Evolutionary conservation across 176 grass and related monocot species (phyloP).

Genomic region (Oryza punctata): DNA sequence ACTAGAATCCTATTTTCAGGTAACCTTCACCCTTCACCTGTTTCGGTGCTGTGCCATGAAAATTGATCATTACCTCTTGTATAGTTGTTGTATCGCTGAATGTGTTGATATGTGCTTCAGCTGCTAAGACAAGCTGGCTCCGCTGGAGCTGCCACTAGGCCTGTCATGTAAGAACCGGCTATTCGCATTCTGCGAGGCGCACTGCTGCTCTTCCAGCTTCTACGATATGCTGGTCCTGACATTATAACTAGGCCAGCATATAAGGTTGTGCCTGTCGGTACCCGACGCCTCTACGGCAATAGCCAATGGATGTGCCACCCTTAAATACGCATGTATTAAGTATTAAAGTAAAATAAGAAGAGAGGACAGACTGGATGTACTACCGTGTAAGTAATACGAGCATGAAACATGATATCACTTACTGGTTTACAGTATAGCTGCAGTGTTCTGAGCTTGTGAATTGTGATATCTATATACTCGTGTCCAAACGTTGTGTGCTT

Average conservation of each 20-base stretch:
- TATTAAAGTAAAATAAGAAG: constrained; percentile 21
- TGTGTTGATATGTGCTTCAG: constrained; percentile 43
- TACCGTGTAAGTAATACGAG: not conserved
- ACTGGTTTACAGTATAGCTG: not conserved
- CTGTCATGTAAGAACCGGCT: constrained; percentile 43
- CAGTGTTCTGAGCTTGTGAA: constrained; percentile 5
- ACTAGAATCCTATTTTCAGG: constrained; percentile 98
- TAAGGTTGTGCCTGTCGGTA: not conserved
- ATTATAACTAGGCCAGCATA: constrained; percentile 1
- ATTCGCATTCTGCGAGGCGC: not conserved
- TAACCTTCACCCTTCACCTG: constrained; percentile 34
- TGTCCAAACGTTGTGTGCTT: not conserved
- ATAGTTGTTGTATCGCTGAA: not conserved
- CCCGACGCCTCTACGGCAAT: not conserved
- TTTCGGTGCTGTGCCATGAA: not conserved
- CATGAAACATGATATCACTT: constrained; percentile 23
- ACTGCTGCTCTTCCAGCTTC: constrained; percentile 13
- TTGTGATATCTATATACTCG: not conserved
- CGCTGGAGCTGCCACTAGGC: constrained; percentile 64
- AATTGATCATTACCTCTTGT: constrained; percentile 8
- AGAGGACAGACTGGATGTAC: not conserved
- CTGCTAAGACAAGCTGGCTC: constrained; percentile 73
- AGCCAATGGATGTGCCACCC: not conserved
- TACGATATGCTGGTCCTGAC: constrained; percentile 18
- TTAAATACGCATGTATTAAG: constrained; percentile 5